Evolutionary conservation across 2,329 filamentous ascomycete genomes (phyloP), one percentile per base, ranked within the genome.

Genomic region (Geosmithia morbida): DNA sequence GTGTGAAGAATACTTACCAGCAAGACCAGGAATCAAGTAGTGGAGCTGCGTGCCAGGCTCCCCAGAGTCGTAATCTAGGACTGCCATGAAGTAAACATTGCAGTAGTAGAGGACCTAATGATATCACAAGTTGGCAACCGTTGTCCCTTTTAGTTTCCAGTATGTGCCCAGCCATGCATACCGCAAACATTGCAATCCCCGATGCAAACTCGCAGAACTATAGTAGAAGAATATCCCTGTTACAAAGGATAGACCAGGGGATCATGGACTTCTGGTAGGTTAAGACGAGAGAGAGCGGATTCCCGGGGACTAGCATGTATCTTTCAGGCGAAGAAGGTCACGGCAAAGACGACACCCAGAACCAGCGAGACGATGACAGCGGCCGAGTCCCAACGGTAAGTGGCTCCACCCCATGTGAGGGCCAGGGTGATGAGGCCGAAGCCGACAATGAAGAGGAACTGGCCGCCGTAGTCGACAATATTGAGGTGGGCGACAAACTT

Each of bases 71-170:
- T 74, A 75, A 6, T 66, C 69, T 59, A 61, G 59, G 3, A 83
- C 79, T 16, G 82, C 62, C 2, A 75, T 74, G 57, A 84, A 85
- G 59, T 83, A 85, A 17, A 84, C 70, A 16, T 75, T 77, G 53
- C 81, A 75, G 53, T 84, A 85, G 59, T 85, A 85, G 52, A 84
- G 75, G 1, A 80, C 74, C 62, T 63, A 26, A 5, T 26, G 22
- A 26, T n/a, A 26, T 20, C 37, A 26, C 18, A 41, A 39, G 13
- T 71, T 8, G 8, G 22, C 8, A 26, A 26, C 4, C 22, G 22
- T 8, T 26, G 8, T 26, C 4, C 22, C 4, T 26, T 26, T 26
- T 4, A 26, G 4, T 26, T 4, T 26, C 4, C 4, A 26, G 17
- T 16, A n/a, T 10, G 2, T n/a, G 10, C n/a, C n/a, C n/a, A n/a